phyloP scores from a whole-genome alignment of 1,284 basidiomycete genomes.

The Boletus austroedulis region DNA sequence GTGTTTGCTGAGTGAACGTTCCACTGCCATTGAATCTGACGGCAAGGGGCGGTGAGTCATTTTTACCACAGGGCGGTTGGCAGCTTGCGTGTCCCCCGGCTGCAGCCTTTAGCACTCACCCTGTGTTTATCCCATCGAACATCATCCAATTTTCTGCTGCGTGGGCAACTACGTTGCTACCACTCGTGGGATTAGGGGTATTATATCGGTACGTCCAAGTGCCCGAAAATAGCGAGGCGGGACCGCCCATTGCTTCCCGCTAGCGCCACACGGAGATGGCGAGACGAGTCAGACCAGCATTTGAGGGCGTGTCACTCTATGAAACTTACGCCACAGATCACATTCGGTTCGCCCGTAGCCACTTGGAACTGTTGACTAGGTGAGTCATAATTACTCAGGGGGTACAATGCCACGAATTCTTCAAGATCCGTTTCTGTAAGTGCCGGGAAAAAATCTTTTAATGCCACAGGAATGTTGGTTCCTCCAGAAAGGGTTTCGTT shows the following conservation, averaged over 20 bases:
- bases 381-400: constrained; percentile 19
- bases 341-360: constrained; percentile 7
- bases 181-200: constrained; percentile 13
- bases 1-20: constrained; percentile 10
- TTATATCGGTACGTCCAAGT: constrained; percentile 15
- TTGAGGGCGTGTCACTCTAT: neutral
- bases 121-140: constrained; percentile 15
- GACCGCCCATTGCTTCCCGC: constrained; percentile 3
- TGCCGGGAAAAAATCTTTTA: constrained; percentile 2
- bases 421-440: constrained; percentile 9
- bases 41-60: constrained; percentile 13
- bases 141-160: constrained; percentile 17
- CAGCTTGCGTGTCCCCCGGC: neutral
- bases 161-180: constrained; percentile 1
- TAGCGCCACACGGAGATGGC: neutral
- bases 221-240: constrained; percentile 6
- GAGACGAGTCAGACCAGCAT: constrained; percentile 5
- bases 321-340: constrained; percentile 12
- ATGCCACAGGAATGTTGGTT: constrained; percentile 1
- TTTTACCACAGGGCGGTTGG: neutral
- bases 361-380: constrained; percentile 9
- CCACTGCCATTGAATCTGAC: constrained; percentile 15
- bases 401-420: constrained; percentile 8
- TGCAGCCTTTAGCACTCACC: neutral
- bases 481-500: constrained; percentile 50